A percentile compares a stretch with the other conserved stretches of the same genome.
Evolutionary conservation across 352 stramenopile species (phyloP).

Genomic region (Globisporangium alternatum): DNA sequence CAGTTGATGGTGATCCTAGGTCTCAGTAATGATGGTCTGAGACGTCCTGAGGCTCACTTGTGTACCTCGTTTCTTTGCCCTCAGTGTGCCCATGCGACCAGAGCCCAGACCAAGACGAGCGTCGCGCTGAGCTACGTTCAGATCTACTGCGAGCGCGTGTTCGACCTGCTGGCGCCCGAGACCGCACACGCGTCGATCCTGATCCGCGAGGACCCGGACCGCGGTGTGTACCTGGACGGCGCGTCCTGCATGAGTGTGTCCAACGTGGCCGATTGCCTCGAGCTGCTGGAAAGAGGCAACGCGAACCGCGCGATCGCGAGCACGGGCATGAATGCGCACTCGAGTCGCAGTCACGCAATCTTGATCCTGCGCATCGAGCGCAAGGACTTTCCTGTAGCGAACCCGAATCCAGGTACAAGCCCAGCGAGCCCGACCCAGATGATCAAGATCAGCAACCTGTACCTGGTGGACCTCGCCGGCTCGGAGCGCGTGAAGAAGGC

Average conservation of each 20-base stretch:
- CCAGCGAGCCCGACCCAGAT: constrained; percentile 19
- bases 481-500: constrained; percentile 75
- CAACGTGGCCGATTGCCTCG: constrained; percentile 45
- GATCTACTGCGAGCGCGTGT: constrained; percentile 83
- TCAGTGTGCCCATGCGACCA: constrained; percentile 26
- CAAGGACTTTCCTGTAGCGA: constrained; percentile 34
- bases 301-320: constrained; percentile 72
- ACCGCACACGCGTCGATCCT: constrained; percentile 41
- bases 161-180: constrained; percentile 55
- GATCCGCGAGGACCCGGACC: constrained; percentile 58
- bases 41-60: neutral
- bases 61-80: neutral
- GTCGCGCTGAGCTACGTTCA: constrained; percentile 71
- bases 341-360: constrained; percentile 83
- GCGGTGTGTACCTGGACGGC: constrained; percentile 65
- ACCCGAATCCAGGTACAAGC: neutral
- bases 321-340: constrained; percentile 87
- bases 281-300: constrained; percentile 45
- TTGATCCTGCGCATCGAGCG: constrained; percentile 84
- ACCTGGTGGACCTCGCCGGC: constrained; percentile 69
- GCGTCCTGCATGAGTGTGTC: constrained; percentile 38
- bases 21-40: neutral
- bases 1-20: too few species aligned
- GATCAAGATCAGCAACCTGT: constrained; percentile 57
- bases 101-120: constrained; percentile 33